Conservation (phyloP, 352 stramenopile species). For the Globisporangium spiculum region DNA sequence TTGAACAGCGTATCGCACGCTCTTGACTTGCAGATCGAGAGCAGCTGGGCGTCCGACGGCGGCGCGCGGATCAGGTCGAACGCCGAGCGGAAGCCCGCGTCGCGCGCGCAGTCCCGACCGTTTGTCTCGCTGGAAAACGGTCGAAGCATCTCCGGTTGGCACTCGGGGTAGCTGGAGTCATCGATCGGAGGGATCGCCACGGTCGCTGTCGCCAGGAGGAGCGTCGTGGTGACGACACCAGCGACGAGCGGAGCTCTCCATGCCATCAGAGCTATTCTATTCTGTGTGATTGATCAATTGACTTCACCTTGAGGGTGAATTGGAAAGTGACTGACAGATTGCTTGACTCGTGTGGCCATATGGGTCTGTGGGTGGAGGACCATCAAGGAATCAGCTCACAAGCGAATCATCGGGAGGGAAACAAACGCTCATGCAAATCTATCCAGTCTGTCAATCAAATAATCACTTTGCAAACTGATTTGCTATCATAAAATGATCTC, state of each 20-base stretch:
- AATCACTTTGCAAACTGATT: not conserved
- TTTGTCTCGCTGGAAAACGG: not conserved
- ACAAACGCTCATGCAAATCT: not conserved
- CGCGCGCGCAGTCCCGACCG: slow-evolving; percentile 9
- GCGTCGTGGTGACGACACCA: not conserved
- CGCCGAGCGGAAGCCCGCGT: slow-evolving; percentile 6
- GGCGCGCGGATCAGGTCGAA: slow-evolving; percentile 9
- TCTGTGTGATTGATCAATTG: not conserved
- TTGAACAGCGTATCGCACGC: slow-evolving; percentile 10
- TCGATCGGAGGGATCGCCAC: not conserved
- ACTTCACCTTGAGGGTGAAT: not conserved
- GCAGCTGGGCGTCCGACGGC: slow-evolving; percentile 4
- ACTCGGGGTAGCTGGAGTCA: not conserved
- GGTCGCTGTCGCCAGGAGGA: not conserved
- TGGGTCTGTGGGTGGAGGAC: not conserved
- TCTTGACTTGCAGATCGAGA: slow-evolving; percentile 14
- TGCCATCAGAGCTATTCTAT: not conserved
- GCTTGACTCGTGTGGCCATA: not conserved
- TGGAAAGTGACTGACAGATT: not conserved
- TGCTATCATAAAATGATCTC: slow-evolving; percentile 1
- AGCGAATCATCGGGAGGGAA: not conserved
- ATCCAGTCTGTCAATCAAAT: not conserved
- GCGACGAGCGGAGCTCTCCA: slow-evolving; percentile 1
- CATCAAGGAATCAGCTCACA: not conserved
- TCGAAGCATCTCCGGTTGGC: slow-evolving; percentile 1